phyloP scores from a whole-genome alignment of 805 yeast species.

The Pichia kluyveri region DNA sequence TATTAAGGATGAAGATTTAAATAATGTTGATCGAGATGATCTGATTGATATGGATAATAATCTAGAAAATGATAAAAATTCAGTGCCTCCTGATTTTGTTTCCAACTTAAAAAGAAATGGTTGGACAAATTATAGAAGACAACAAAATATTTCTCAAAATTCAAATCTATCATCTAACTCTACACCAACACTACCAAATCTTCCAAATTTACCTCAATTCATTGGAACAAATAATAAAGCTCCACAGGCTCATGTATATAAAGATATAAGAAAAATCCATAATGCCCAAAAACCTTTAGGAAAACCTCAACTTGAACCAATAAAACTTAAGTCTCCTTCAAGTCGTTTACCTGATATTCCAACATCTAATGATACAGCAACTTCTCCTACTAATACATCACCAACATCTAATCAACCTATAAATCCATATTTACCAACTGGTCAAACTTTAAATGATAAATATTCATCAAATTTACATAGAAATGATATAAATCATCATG shows the following conservation, averaged over 20 bases:
- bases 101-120: constrained; percentile 31
- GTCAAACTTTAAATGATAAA: background rate
- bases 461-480: background rate
- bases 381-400: background rate
- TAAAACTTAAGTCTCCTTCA: constrained; percentile 6
- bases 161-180: no score
- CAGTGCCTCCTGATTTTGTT: background rate
- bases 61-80: background rate
- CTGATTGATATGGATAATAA: constrained; percentile 1
- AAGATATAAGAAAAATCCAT: constrained; percentile 11
- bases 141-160: background rate
- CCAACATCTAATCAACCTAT: background rate
- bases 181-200: background rate
- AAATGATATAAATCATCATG: background rate
- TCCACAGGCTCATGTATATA: constrained; percentile 10
- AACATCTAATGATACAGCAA: constrained; percentile 8
- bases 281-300: constrained; percentile 6
- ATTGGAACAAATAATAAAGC: background rate
- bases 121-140: constrained; percentile 39
- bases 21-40: background rate
- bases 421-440: no score
- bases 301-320: constrained; percentile 5
- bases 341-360: constrained; percentile 11
- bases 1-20: constrained; percentile 8
- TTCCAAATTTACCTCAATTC: background rate